Conservation (phyloP, 2,329 filamentous ascomycete genomes). For the Colletotrichum sansevieriae region DNA sequence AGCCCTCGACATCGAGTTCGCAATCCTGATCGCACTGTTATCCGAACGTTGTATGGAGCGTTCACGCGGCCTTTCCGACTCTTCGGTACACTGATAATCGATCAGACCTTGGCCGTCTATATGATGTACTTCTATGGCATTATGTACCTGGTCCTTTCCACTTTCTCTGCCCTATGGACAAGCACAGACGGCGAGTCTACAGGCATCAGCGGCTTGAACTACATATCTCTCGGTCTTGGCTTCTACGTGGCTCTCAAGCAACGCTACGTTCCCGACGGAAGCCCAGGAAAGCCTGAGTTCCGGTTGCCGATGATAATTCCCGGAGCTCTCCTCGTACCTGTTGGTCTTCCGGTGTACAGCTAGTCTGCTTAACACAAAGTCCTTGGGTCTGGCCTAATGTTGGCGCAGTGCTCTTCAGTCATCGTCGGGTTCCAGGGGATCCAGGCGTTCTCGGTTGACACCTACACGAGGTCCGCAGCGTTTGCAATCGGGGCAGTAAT, state of each 20-base stretch:
- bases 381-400: constrained; percentile 61
- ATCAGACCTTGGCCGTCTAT: constrained; percentile 60
- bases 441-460: constrained; percentile 62
- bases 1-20: constrained; percentile 64
- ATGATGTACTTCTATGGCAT: constrained; percentile 57
- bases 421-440: constrained; percentile 60
- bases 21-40: constrained; percentile 48
- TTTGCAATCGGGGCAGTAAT: constrained; percentile 59
- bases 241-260: constrained; percentile 58
- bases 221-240: constrained; percentile 62
- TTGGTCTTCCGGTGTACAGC: constrained; percentile 60
- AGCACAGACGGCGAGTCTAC: constrained; percentile 58
- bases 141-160: constrained; percentile 64
- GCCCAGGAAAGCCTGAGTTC: constrained; percentile 56
- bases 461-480: constrained; percentile 60
- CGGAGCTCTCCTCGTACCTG: constrained; percentile 55
- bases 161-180: constrained; percentile 61
- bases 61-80: constrained; percentile 61
- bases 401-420: constrained; percentile 55
- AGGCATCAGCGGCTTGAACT: constrained; percentile 61
- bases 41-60: constrained; percentile 39
- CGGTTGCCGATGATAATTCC: constrained; percentile 58
- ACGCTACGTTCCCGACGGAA: constrained; percentile 52
- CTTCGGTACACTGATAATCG: constrained; percentile 60
- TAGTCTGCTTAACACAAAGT: constrained; percentile 58